These are phyloP conservation scores for Scutellospora calospora DNA, from an alignment of 371 early-diverging fungal genomes.

Conservation along the genomic window DNA sequence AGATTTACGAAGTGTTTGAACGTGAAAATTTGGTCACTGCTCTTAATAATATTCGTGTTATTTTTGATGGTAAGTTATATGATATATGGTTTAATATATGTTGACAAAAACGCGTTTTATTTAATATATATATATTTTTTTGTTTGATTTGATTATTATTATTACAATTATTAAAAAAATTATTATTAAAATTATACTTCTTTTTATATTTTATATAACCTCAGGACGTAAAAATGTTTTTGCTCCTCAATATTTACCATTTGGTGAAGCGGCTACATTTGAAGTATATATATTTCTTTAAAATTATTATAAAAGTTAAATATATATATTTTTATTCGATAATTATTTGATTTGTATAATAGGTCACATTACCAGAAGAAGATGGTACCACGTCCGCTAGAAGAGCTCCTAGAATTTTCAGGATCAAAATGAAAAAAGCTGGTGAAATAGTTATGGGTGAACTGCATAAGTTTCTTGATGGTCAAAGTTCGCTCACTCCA, in stretches of 20 bases:
- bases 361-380: constrained; percentile 60
- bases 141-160: no score
- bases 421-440: constrained; percentile 63
- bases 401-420: constrained; percentile 53
- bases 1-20: constrained; percentile 53
- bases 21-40: background rate
- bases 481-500: constrained; percentile 52
- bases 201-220: constrained; percentile 59
- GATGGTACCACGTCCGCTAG: constrained; percentile 47
- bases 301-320: background rate
- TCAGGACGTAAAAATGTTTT: constrained; percentile 74
- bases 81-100: background rate
- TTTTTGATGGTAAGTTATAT: constrained; percentile 34
- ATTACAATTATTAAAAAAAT: no score
- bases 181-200: no score
- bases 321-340: background rate
- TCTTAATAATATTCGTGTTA: background rate
- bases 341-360: constrained; percentile 6
- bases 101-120: background rate
- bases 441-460: constrained; percentile 66
- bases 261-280: constrained; percentile 45
- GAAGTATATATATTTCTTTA: background rate
- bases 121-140: background rate
- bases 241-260: constrained; percentile 57
- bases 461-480: constrained; percentile 60